phyloP scores from a whole-genome alignment of 2,329 filamentous ascomycete species.

The Fusarium armeniacum region DNA sequence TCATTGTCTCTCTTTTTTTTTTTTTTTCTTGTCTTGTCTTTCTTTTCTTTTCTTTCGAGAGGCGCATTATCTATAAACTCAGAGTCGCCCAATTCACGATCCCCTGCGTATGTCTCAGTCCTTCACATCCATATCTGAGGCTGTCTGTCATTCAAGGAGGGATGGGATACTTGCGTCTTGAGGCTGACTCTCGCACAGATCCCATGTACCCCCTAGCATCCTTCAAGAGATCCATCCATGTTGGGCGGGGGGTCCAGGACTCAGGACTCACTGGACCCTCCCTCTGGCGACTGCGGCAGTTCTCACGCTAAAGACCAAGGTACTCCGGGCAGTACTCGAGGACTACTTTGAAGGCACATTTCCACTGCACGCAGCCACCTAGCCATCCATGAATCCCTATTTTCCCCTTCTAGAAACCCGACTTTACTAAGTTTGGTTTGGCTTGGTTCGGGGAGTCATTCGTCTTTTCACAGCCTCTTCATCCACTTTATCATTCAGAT shows the following conservation, averaged over 20 bases:
- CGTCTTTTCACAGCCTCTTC: conserved; percentile 10
- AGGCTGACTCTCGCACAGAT: conserved; percentile 31
- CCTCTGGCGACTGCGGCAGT: conserved; percentile 39
- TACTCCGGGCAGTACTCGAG: conserved; percentile 13
- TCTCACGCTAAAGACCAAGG: conserved; percentile 33
- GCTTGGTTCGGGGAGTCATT: conserved; percentile 15
- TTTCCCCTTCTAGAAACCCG: conserved; percentile 40
- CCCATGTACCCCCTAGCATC: conserved; percentile 21
- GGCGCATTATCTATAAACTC: neutral
- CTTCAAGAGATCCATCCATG: conserved; percentile 19
- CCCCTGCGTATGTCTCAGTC: conserved; percentile 44
- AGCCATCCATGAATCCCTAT: conserved; percentile 16
- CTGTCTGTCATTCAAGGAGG: conserved; percentile 25
- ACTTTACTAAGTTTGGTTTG: neutral
- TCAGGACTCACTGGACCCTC: conserved; percentile 31
- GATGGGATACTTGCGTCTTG: conserved; percentile 23
- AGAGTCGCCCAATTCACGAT: conserved; percentile 5
- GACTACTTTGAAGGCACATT: conserved; percentile 16
- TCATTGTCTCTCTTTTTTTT: neutral
- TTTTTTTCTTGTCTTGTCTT: neutral
- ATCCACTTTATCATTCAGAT: conserved; percentile 19
- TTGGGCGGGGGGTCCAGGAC: neutral
- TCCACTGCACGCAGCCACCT: conserved; percentile 26
- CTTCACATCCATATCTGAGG: conserved; percentile 32
- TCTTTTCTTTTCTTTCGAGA: neutral